Base-by-base conservation (phyloP, 176 grass and related monocot genomes). In the Hyparrhenia diplandra region DNA sequence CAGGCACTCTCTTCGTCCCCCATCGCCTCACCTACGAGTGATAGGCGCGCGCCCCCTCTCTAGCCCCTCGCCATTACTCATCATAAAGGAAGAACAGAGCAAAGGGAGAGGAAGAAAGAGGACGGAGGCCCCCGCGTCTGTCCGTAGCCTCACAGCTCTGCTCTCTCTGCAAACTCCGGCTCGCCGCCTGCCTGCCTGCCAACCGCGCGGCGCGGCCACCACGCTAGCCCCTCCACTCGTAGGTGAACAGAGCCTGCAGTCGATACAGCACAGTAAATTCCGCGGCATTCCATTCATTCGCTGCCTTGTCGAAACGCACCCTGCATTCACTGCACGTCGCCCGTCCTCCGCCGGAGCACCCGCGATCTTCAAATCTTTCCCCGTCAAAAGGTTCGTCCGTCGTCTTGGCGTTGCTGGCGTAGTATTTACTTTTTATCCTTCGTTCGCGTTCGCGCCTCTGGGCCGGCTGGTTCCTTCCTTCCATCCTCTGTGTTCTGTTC, bases 211-310 rank as follows among this genome's bases (percentile, higher is more conserved):
- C 79, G 83, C 88, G 39, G 79, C 67, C 40, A 82, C 47, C 23
- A 51, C 82, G 76, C 81, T 80, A 68, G 69, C 71, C 47, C 7
- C 4, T 20, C n/a, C n/a, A n/a, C n/a, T n/a, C 30, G 72, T 5
- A 24, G 41, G 18, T 6, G 63, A 70, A 52, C 40, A 79, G 80
- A 45, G 67, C 60, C 69, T 43, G 23, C 68, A 41, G 40, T n/a
- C 82, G 36, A 81, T 85, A 36, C 37, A n/a, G n/a, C 71, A 85
- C 87, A 85, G 88, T 89, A 73, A 86, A 89, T 78, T 78, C 59
- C 83, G 40, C 21, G 11, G 73, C 83, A 67, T 41, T 60, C 76
- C 86, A 75, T 69, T n/a, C n/a, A n/a, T n/a, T 69, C 74, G 67
- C 10, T 28, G 4, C 52, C 58, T 16, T 46, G 27, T 13, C 70